Conservation (phyloP, 768 basidiomycete genomes). For the Lentinula boryana region DNA sequence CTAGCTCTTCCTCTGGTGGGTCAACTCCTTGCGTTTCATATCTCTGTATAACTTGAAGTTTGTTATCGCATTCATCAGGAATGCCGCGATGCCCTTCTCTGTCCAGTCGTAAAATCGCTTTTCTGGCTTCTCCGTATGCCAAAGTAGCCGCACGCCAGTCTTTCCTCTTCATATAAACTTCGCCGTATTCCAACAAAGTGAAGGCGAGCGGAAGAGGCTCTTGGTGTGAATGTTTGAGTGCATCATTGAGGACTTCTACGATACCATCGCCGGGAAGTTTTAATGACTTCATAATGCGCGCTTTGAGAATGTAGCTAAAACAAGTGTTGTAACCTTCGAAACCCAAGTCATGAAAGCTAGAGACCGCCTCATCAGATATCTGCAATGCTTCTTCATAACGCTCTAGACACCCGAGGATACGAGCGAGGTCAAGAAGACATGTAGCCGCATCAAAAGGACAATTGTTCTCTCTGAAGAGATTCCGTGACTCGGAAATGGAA, state of each 20-base stretch:
- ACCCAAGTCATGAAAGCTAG: not conserved
- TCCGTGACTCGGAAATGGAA: not conserved
- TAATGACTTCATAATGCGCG: not conserved
- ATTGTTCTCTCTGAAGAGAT: not conserved
- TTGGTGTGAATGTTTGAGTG: not conserved
- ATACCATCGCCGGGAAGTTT: not conserved
- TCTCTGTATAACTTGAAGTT: not conserved
- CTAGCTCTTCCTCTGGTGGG: not conserved
- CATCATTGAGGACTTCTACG: not conserved
- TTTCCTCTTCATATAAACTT: not conserved
- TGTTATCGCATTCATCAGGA: not conserved
- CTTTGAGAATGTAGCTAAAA: not conserved
- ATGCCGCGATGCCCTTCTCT: not conserved
- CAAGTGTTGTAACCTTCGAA: constrained; percentile 1
- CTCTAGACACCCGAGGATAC: not conserved
- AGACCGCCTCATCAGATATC: not conserved
- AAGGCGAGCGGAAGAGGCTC: not conserved
- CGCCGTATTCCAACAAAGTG: not conserved
- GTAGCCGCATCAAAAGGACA: not conserved
- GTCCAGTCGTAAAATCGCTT: not conserved
- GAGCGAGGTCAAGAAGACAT: not conserved
- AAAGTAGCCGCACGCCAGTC: constrained; percentile 1
- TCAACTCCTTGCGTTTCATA: not conserved
- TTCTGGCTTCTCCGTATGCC: constrained; percentile 1
- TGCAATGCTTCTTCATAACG: not conserved